These are phyloP conservation scores for Fusarium sp. DNA, from an alignment of 2,329 filamentous ascomycete species.

Conservation along the genomic window DNA sequence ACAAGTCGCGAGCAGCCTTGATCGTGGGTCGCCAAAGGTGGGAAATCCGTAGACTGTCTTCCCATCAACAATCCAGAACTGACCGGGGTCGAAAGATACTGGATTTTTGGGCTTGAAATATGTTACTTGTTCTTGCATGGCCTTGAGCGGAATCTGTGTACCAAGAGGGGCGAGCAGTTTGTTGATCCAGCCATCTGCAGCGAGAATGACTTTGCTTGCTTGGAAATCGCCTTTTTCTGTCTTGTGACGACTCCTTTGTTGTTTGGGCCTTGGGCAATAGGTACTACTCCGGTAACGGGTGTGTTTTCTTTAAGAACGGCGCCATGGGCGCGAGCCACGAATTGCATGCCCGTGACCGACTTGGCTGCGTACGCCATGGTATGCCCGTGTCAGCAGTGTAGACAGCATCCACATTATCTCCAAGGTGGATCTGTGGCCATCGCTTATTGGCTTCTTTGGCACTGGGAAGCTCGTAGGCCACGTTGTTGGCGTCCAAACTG, in stretches of 20 bases:
- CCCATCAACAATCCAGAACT: slow-evolving; percentile 27
- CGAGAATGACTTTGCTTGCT: slow-evolving; percentile 26
- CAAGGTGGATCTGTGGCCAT: slow-evolving; percentile 41
- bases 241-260: slow-evolving; percentile 18
- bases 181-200: slow-evolving; percentile 35
- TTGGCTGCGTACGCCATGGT: slow-evolving; percentile 30
- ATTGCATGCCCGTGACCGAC: slow-evolving; percentile 30
- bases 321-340: slow-evolving; percentile 20
- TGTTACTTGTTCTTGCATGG: slow-evolving; percentile 44
- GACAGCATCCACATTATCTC: slow-evolving; percentile 24
- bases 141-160: slow-evolving; percentile 22
- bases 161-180: slow-evolving; percentile 32
- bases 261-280: background rate
- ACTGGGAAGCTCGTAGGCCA: slow-evolving; percentile 40
- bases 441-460: slow-evolving; percentile 28
- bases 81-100: background rate
- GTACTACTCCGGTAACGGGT: slow-evolving; percentile 1
- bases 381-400: slow-evolving; percentile 46
- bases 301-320: slow-evolving; percentile 33
- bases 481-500: slow-evolving; percentile 22
- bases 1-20: slow-evolving; percentile 31
- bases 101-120: slow-evolving; percentile 35
- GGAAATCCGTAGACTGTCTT: slow-evolving; percentile 31
- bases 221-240: slow-evolving; percentile 18
- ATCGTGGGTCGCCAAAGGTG: slow-evolving; percentile 30